phyloP scores from a whole-genome alignment of 2,329 filamentous ascomycete species.

The Talaromyces sp. region DNA sequence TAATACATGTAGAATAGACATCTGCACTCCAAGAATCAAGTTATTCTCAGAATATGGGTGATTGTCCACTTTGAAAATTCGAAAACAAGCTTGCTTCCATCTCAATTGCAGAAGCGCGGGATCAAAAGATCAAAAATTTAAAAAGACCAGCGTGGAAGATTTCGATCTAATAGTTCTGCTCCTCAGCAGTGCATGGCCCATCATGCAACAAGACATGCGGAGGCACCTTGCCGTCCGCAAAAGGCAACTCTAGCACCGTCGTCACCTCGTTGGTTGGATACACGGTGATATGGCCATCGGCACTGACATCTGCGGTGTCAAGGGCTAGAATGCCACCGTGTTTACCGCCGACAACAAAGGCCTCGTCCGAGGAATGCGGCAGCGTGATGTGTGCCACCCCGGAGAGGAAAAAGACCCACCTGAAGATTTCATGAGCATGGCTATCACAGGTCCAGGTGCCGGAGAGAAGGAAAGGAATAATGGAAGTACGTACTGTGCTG shows the following conservation, averaged over 20 bases:
- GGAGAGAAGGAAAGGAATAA: background rate
- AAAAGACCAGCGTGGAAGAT: background rate
- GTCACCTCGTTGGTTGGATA: slow-evolving; percentile 39
- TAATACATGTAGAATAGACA: background rate
- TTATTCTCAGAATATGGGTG: background rate
- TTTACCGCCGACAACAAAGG: slow-evolving; percentile 35
- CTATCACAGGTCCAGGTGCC: background rate
- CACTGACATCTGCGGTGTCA: slow-evolving; percentile 35
- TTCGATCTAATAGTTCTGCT: slow-evolving; percentile 9
- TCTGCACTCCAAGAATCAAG: background rate
- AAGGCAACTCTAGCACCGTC: slow-evolving; percentile 33
- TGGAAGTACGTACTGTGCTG: slow-evolving; percentile 22
- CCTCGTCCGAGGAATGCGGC: slow-evolving; percentile 33
- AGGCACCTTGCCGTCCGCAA: slow-evolving; percentile 29
- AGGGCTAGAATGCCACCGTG: slow-evolving; percentile 40
- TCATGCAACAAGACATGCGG: slow-evolving; percentile 36
- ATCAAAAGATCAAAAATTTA: background rate
- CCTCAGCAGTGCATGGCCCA: slow-evolving; percentile 32
- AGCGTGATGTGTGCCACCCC: slow-evolving; percentile 40
- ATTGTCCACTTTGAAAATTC: background rate
- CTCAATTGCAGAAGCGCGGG: background rate
- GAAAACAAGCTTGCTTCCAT: background rate
- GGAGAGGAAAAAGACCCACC: slow-evolving; percentile 35
- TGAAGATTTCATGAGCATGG: slow-evolving; percentile 14
- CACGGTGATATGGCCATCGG: slow-evolving; percentile 36